phyloP scores from a whole-genome alignment of 1,139 yeast genomes.

The Meyerozyma guilliermondii region DNA sequence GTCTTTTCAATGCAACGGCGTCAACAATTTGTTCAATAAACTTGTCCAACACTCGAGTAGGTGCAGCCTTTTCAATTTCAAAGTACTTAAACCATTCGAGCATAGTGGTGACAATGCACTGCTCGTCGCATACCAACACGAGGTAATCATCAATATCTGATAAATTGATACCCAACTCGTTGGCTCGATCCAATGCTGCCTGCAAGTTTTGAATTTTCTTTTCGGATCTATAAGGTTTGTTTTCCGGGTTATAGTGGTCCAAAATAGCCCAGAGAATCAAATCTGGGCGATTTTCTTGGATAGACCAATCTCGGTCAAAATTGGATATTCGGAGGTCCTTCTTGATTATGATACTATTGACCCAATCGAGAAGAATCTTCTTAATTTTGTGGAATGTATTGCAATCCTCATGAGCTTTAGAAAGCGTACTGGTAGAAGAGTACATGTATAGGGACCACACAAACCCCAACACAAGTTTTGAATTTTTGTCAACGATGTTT shows the following conservation, averaged over 20 bases:
- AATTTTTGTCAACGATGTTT: slow-evolving; percentile 59
- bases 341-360: slow-evolving; percentile 20
- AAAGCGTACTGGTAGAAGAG: slow-evolving; percentile 33
- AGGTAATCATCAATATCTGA: slow-evolving; percentile 60
- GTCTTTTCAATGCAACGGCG: not conserved
- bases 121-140: slow-evolving; percentile 54
- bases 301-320: slow-evolving; percentile 37
- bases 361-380: slow-evolving; percentile 29
- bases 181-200: slow-evolving; percentile 28
- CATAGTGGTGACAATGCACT: slow-evolving; percentile 59
- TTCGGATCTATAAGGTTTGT: slow-evolving; percentile 34
- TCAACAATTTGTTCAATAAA: not conserved
- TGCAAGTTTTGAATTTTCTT: slow-evolving; percentile 26
- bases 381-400: slow-evolving; percentile 29
- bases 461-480: slow-evolving; percentile 59
- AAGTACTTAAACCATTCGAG: slow-evolving; percentile 58
- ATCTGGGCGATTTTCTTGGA: slow-evolving; percentile 28
- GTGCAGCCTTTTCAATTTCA: slow-evolving; percentile 22
- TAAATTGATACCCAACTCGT: slow-evolving; percentile 46
- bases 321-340: slow-evolving; percentile 20
- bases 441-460: slow-evolving; percentile 59
- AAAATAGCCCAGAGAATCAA: slow-evolving; percentile 21
- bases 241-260: slow-evolving; percentile 18
- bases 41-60: slow-evolving; percentile 3
- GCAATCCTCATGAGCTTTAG: slow-evolving; percentile 28